These are phyloP conservation scores for Podospora appendiculata DNA, from an alignment of 495 filamentous ascomycete species.

Conservation along the genomic window DNA sequence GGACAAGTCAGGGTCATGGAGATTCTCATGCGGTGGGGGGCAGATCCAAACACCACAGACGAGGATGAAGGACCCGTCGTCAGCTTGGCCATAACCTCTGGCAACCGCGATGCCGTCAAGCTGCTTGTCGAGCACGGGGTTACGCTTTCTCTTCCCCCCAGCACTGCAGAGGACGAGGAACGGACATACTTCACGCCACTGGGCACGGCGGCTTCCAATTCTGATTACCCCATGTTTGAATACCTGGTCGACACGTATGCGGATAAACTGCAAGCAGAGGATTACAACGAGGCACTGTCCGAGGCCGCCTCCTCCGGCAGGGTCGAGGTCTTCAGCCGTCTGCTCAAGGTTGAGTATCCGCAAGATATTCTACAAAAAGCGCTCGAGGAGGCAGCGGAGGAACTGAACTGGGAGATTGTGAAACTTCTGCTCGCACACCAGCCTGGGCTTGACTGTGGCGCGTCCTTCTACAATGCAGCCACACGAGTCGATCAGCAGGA, in stretches of 20 bases:
- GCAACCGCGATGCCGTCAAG: background rate
- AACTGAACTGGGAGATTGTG: background rate
- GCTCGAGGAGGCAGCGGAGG: background rate
- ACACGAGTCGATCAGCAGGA: background rate
- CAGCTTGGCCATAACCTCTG: background rate
- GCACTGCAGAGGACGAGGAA: background rate
- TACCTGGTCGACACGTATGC: background rate
- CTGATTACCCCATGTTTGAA: background rate
- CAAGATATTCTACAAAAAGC: background rate
- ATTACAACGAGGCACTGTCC: background rate
- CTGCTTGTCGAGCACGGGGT: background rate
- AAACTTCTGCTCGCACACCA: too few species aligned
- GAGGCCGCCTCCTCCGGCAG: background rate
- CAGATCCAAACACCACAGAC: background rate
- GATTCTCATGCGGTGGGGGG: background rate
- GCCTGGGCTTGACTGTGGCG: too few species aligned
- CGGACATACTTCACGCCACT: background rate
- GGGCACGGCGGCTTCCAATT: background rate
- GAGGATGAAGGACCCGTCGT: background rate
- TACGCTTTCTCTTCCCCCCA: background rate
- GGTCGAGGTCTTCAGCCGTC: background rate
- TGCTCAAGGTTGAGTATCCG: too few species aligned
- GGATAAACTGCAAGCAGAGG: background rate
- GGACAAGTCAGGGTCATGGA: constrained; percentile 1
- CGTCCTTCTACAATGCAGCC: background rate